A percentile compares a stretch with the other conserved stretches of the same genome.
These are phyloP conservation scores for Cordyceps cateniannulata DNA, from an alignment of 2,329 filamentous ascomycete species.

Conservation along the genomic window DNA sequence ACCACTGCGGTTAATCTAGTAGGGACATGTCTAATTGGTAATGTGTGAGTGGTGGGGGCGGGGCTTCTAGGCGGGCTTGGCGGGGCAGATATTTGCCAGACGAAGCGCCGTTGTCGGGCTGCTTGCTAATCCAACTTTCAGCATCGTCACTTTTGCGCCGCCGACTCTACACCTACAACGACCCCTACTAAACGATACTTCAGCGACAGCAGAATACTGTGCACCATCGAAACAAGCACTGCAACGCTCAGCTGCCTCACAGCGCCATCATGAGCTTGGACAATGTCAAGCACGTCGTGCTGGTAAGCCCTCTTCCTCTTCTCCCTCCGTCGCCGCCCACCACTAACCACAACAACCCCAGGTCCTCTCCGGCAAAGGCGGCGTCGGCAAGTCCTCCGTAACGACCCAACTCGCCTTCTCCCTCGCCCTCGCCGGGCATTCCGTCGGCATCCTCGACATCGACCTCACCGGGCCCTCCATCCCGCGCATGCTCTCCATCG, in stretches of 20 bases:
- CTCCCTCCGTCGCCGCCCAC: slow-evolving; percentile 17
- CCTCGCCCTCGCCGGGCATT: slow-evolving; percentile 75
- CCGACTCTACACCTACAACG: not conserved
- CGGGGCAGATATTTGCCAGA: slow-evolving; percentile 4
- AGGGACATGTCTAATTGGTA: too few species aligned
- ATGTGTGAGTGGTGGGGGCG: not conserved
- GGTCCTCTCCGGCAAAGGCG: slow-evolving; percentile 93
- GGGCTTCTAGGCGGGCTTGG: not conserved
- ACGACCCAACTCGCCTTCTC: slow-evolving; percentile 93
- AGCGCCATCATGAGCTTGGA: slow-evolving; percentile 31
- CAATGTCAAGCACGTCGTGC: slow-evolving; percentile 69
- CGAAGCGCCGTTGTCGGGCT: slow-evolving; percentile 1
- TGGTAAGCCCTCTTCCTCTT: slow-evolving; percentile 46
- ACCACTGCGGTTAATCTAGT: too few species aligned
- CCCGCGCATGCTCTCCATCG: slow-evolving; percentile 86
- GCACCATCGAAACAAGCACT: not conserved
- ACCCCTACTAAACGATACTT: not conserved
- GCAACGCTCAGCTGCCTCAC: not conserved
- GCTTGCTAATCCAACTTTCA: not conserved
- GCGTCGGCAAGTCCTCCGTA: slow-evolving; percentile 96
- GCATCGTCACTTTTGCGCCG: not conserved
- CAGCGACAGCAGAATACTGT: not conserved
- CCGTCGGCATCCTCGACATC: slow-evolving; percentile 91
- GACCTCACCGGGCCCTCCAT: slow-evolving; percentile 96
- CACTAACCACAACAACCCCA: slow-evolving; percentile 19